Base-by-base conservation (phyloP, 2,329 filamentous ascomycete genomes). In the Diplocarpon rosae region DNA sequence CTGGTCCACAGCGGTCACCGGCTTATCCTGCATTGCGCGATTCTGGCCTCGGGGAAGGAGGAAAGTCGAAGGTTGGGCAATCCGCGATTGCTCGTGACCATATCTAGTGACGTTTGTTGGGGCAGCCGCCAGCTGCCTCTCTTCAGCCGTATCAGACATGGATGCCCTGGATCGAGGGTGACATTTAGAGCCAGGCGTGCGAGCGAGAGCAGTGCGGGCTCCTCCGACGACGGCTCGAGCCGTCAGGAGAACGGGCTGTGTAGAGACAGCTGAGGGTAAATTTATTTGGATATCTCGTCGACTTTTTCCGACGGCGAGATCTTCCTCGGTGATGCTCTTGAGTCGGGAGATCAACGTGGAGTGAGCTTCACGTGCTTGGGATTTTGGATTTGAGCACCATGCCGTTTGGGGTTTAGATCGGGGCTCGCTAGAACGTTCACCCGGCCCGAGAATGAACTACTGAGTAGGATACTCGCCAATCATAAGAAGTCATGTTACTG, bases 1-100 rank as follows among this genome's bases (percentile, higher is more conserved):
- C 67, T 73, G 78, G 64, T 90, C 84, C 47, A 85, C 69, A 49
- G 75, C 72, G 57, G 71, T 80, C 64, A 74, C 65, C 51, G 71
- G 67, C 48, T 56, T 55, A 42, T 60, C 56, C 46, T 56, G 50
- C 54, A 59, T 59, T 37, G 55, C 52, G 52, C 52, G 54, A 49
- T 57, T 59, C 39, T 53, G 53, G 42, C 54, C 55, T 55, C 52
- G 55, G 44, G 60, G 57, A 45, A 59, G 57, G 43, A 60, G 59
- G 45, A 62, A 63, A 20, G 61, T 62, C 34, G 58, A 62, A 52
- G 61, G 61, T 57, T 61, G 59, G 50, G 59, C 59, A 52, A 62
- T 57, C 47, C 51, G 46, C 32, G 52, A 47, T 32, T 53, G 49
- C 53, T 60, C 57, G 54, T 58, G 56, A 58, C 56, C 58, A 55